Base-by-base conservation (phyloP, 805 yeast species). In the Kodamaea nitidulidarum region DNA sequence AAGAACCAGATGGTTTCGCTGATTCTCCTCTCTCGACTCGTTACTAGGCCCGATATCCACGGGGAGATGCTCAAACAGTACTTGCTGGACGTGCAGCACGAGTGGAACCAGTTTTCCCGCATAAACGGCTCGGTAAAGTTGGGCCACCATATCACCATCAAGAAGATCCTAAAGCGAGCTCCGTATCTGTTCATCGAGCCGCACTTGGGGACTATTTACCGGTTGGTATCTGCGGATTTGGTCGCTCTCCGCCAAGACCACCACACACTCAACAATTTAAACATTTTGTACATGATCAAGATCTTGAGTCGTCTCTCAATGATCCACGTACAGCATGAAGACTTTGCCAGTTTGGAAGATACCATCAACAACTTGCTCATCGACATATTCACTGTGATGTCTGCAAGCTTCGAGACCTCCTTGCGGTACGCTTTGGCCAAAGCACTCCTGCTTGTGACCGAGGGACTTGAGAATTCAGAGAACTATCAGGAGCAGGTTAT, bases 341-440 rank as follows among this genome's bases (percentile, higher is more conserved):
- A 66, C 10, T 74, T 63, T 50, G 67, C 56, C 2, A 35, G 42
- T 0, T 67, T 78, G 4, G 82, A 80, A 28, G 63, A 55, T 3
- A 70, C 80, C 2, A 51, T 85, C 2, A 67, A 71, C 25, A 65
- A 70, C 51, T 61, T 80, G 30, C 45, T 81, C 4, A 47, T 58
- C 3, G 61, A 68, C 29, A 58, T 66, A 4, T 47, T 63, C 49
- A 42, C 46, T 9, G 40, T 47, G 30, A 46, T 78, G 40, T 63
- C 65, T n/a, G 60, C 71, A 33, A 60, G 56, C 1, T 48, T 65
- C 25, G 84, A 77, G 38, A 76, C 84, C 0, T 60, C 65, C 2
- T 71, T 82, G 2, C 61, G 96, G 38, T 81, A 80, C 45, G 64
- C 78, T 1, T 63, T 81, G 24, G 84, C 96, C 1, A 84, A 82